Percentiles rank a stretch among this genome's conserved stretches.
Conservation (phyloP, 2,329 filamentous ascomycete species). For the Epichloe amarillans region DNA sequence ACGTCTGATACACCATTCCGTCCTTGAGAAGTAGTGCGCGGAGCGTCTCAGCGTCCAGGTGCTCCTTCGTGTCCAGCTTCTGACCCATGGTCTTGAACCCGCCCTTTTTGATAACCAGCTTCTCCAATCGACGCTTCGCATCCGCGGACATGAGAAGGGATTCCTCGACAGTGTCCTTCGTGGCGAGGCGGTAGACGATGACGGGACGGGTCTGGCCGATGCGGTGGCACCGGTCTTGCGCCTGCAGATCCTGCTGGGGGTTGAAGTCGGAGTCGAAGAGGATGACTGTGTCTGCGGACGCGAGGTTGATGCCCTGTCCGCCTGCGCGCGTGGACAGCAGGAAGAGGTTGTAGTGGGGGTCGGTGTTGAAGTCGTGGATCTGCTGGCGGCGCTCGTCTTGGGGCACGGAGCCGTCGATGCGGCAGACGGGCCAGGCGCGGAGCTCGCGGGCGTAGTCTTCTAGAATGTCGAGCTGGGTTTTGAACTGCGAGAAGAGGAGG, state of each 20-base stretch:
- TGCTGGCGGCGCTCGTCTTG: constrained; percentile 58
- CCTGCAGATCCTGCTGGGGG: constrained; percentile 91
- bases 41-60: constrained; percentile 47
- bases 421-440: constrained; percentile 67
- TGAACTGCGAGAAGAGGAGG: constrained; percentile 94
- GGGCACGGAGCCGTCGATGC: constrained; percentile 79
- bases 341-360: constrained; percentile 60
- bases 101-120: constrained; percentile 90
- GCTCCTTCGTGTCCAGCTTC: constrained; percentile 39
- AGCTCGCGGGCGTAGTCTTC: constrained; percentile 72
- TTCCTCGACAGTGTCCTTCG: constrained; percentile 85
- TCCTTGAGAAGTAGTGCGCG: constrained; percentile 54
- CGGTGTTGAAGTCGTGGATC: constrained; percentile 59
- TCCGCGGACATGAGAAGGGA: constrained; percentile 76
- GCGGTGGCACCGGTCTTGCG: constrained; percentile 86
- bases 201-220: constrained; percentile 91
- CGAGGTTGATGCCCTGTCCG: constrained; percentile 89
- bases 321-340: constrained; percentile 82
- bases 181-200: constrained; percentile 85
- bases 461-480: constrained; percentile 81
- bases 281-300: constrained; percentile 82
- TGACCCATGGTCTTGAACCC: constrained; percentile 60
- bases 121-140: constrained; percentile 82
- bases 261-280: constrained; percentile 88
- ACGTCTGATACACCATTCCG: constrained; percentile 50